Conservation (phyloP, 2,329 filamentous ascomycete species). For the Cytospora schulzeri region DNA sequence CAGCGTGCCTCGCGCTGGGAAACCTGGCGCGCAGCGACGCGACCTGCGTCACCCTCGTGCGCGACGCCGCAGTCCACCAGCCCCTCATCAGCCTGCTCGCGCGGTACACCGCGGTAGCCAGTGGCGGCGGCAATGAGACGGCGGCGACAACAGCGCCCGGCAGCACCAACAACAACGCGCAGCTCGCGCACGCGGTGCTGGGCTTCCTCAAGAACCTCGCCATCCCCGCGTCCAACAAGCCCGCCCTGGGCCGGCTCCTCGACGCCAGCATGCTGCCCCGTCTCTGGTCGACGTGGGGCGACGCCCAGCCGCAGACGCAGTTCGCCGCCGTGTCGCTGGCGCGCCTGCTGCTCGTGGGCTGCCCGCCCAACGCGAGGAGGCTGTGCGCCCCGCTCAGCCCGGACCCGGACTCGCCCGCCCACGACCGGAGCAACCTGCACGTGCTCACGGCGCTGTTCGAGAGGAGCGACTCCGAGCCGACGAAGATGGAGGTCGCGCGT, state of each 20-base stretch:
- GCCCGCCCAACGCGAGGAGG: constrained; percentile 52
- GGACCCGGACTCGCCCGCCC: constrained; percentile 40
- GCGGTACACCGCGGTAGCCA: constrained; percentile 30
- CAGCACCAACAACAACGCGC: constrained; percentile 35
- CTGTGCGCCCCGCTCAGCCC: constrained; percentile 47
- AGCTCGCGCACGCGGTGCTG: constrained; percentile 59
- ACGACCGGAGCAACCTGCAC: constrained; percentile 38
- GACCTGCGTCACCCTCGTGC: constrained; percentile 53
- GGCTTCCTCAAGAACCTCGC: constrained; percentile 68
- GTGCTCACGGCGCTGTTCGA: constrained; percentile 44
- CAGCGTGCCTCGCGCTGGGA: constrained; percentile 62
- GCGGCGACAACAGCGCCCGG: constrained; percentile 9
- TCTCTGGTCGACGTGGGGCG: constrained; percentile 51
- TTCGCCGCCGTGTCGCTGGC: constrained; percentile 61
- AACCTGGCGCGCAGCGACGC: constrained; percentile 64
- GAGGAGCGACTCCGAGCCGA: constrained; percentile 54
- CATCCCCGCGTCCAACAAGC: constrained; percentile 59
- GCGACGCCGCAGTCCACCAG: constrained; percentile 44
- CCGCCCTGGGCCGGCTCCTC: constrained; percentile 51
- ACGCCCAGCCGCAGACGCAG: constrained; percentile 58
- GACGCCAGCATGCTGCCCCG: constrained; percentile 50
- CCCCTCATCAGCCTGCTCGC: constrained; percentile 50
- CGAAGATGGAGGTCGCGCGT: constrained; percentile 61
- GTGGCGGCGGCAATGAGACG: constrained; percentile 33
- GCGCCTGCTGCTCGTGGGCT: constrained; percentile 57